A percentile compares a stretch with the other conserved stretches of the same genome.
Evolutionary conservation across 352 stramenopile species (phyloP).

Genomic region (Saprolegnia diclina): DNA sequence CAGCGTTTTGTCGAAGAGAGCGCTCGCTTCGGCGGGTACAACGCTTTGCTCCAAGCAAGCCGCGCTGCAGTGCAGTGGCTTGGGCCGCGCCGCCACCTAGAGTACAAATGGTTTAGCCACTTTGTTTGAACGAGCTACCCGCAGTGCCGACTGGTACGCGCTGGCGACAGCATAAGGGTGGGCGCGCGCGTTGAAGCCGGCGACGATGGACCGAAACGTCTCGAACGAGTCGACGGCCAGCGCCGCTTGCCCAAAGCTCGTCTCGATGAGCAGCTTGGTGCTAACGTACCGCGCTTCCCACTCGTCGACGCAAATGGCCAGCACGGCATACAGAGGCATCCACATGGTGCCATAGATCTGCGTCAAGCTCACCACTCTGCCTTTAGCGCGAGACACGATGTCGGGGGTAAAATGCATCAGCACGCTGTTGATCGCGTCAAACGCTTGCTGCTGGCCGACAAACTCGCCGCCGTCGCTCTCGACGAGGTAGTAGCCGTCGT

Average conservation of each 20-base stretch:
- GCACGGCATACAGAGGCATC: constrained; percentile 45
- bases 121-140: neutral
- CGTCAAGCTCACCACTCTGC: constrained; percentile 39
- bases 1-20: constrained; percentile 10
- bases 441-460: constrained; percentile 38
- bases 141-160: neutral
- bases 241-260: constrained; percentile 3
- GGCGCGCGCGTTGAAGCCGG: neutral
- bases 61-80: neutral
- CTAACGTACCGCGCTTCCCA: constrained; percentile 31
- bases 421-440: constrained; percentile 37
- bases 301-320: constrained; percentile 47
- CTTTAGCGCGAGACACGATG: constrained; percentile 38
- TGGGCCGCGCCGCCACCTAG: neutral
- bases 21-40: neutral
- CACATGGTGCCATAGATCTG: constrained; percentile 51
- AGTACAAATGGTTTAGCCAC: neutral
- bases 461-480: constrained; percentile 49
- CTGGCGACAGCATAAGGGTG: neutral
- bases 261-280: constrained; percentile 12
- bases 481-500: constrained; percentile 41
- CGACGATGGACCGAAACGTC: constrained; percentile 5
- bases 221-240: constrained; percentile 12
- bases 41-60: constrained; percentile 4
- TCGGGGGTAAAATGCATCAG: constrained; percentile 38